A percentile compares a stretch with the other conserved stretches of the same genome.
Evolutionary conservation across 2,329 filamentous ascomycete species (phyloP).

Genomic region (Fusarium brevicatenulatum): DNA sequence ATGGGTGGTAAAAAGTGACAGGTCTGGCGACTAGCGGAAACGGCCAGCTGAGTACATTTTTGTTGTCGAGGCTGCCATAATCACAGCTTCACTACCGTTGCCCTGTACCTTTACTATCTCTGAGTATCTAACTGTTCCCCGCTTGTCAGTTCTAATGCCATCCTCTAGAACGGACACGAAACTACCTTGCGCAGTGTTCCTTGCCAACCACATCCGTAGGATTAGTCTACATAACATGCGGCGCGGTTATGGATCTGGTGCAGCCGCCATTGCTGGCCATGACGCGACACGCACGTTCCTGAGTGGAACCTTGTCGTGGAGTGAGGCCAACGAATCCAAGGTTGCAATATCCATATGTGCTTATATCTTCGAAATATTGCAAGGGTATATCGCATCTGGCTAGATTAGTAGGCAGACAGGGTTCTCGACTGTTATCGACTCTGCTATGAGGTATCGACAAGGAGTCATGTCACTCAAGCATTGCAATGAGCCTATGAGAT

Average conservation of each 20-base stretch:
- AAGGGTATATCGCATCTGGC: neutral
- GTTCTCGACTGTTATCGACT: neutral
- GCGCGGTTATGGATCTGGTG: conserved; percentile 19
- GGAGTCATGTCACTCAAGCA: neutral
- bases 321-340: neutral
- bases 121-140: neutral
- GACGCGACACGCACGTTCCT: conserved; percentile 4
- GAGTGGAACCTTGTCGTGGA: conserved; percentile 8
- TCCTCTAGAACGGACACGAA: neutral
- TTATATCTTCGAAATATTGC: neutral
- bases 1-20: conserved; percentile 12
- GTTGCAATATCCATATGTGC: neutral
- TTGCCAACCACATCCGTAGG: conserved; percentile 11
- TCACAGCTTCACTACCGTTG: neutral
- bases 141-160: neutral
- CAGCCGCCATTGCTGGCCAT: conserved; percentile 24
- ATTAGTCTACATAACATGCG: conserved; percentile 8
- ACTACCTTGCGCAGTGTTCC: neutral
- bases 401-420: neutral
- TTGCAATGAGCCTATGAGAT: neutral
- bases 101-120: neutral
- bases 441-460: neutral
- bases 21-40: conserved; percentile 9
- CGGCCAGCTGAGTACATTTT: conserved; percentile 9
- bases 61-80: neutral